Base-by-base conservation (phyloP, 345 rosid genomes). In the Brassica incana region DNA sequence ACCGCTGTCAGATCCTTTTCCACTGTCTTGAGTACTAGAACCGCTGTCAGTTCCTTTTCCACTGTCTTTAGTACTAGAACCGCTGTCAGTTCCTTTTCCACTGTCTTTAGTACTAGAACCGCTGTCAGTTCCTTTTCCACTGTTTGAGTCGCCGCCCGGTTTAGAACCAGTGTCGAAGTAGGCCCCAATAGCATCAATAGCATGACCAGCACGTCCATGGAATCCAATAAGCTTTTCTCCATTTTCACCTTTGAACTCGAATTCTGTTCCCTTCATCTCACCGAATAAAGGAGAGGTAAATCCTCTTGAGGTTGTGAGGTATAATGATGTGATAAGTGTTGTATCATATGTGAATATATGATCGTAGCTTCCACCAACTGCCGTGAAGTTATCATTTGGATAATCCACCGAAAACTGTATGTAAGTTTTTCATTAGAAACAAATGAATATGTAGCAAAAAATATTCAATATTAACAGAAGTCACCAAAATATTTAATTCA, bases 141-240 rank as follows among this genome's bases (percentile, higher is more conserved):
- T 16, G 10, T 56, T 56, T 58, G 62, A 58, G 14, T 9, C n/a
- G 5, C 12, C 14, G 1, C 64, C 30, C 30, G 59, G 59, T 52
- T 52, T 6, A n/a, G 66, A 73, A 45, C 78, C 75, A 8, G 4
- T 48, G 3, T 66, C 76, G 5, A 80, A 48, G 61, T 80, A 65
- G 18, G 76, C 76, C 2, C 83, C 83, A 48, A 80, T 2, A 6
- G 80, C 74, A 63, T 80, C 29, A 18, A 80, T 27, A 23, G 62
- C 27, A 18, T 18, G 8, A 8, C 62, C 62, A 56, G 11, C 62
- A 63, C 80, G 79, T 54, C 83, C 80, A 65, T 74, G 79, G 62
- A 80, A 71, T 3, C 83, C 83, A 71, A 80, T 23, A 59, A 80
- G 75, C 65, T 69, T 75, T n/a, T 74, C 82, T 61, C 82, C 82